These are phyloP conservation scores for Phialophora macrospora DNA, from an alignment of 2,329 filamentous ascomycete species.

Conservation along the genomic window DNA sequence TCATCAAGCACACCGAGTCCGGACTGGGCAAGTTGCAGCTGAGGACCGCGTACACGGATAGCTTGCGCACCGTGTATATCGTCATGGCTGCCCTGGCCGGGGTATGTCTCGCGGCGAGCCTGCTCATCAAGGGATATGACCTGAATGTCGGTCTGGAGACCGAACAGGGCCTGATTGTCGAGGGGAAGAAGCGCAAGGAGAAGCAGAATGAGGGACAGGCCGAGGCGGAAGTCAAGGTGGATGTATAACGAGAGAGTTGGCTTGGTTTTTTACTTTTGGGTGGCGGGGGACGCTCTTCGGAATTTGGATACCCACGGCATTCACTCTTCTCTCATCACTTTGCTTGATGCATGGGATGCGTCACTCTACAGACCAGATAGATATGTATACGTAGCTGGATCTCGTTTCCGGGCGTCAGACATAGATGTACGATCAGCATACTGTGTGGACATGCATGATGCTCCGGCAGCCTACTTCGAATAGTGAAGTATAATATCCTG, in stretches of 20 bases:
- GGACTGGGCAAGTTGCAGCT: conserved; percentile 50
- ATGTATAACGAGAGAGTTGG: neutral
- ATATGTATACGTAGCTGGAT: neutral
- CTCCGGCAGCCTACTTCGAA: neutral
- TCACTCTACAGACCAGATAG: neutral
- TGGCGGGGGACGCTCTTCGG: no score
- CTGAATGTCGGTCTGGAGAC: conserved; percentile 56
- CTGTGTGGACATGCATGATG: neutral
- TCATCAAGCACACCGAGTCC: conserved; percentile 61
- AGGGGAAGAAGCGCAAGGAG: conserved; percentile 43
- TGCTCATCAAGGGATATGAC: conserved; percentile 58
- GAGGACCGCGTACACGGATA: conserved; percentile 60
- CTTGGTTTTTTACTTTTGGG: neutral
- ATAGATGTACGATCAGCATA: neutral
- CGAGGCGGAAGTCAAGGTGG: neutral
- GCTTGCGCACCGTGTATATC: conserved; percentile 61
- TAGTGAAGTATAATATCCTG: neutral
- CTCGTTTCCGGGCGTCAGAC: neutral
- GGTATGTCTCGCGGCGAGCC: conserved; percentile 57
- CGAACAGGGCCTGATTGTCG: conserved; percentile 54
- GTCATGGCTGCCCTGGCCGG: conserved; percentile 60
- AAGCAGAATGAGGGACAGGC: neutral
- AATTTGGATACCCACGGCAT: neutral
- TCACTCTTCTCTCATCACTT: neutral
- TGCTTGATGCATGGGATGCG: neutral